Percentiles rank a stretch among this genome's conserved stretches.
Conservation (phyloP, 208 protist species). For the Leishmania gerbilli region DNA sequence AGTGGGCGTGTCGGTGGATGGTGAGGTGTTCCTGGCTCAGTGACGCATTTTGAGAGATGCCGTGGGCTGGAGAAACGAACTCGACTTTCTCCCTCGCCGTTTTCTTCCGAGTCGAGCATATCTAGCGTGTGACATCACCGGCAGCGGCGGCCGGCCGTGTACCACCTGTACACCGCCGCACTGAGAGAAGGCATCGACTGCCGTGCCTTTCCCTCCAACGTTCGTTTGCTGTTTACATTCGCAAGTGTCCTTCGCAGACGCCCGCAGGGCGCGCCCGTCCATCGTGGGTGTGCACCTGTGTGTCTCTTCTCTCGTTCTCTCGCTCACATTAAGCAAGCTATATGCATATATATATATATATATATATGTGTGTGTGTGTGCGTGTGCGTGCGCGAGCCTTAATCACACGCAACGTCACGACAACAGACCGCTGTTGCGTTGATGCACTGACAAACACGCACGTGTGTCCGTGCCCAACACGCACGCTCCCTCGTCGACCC, state of each 20-base stretch:
- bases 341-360: no score
- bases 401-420: no score
- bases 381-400: no score
- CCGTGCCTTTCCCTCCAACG: neutral
- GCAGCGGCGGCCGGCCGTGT: neutral
- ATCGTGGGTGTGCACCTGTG: neutral
- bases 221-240: neutral
- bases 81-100: neutral
- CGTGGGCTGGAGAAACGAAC: neutral
- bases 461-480: neutral
- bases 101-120: neutral
- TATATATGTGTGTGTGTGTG: no score
- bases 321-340: neutral
- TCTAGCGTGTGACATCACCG: neutral
- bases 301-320: neutral
- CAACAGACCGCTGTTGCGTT: no score
- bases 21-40: slow-evolving; percentile 69
- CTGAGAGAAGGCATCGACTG: neutral
- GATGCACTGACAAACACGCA: neutral
- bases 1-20: slow-evolving; percentile 69
- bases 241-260: neutral
- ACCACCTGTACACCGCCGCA: neutral
- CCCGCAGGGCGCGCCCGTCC: neutral
- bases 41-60: slow-evolving; percentile 11
- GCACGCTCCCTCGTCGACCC: neutral